Percentiles rank a stretch among this genome's conserved stretches.
These are phyloP conservation scores for Boletus smithii DNA, from an alignment of 1,284 basidiomycete species.

Conservation along the genomic window DNA sequence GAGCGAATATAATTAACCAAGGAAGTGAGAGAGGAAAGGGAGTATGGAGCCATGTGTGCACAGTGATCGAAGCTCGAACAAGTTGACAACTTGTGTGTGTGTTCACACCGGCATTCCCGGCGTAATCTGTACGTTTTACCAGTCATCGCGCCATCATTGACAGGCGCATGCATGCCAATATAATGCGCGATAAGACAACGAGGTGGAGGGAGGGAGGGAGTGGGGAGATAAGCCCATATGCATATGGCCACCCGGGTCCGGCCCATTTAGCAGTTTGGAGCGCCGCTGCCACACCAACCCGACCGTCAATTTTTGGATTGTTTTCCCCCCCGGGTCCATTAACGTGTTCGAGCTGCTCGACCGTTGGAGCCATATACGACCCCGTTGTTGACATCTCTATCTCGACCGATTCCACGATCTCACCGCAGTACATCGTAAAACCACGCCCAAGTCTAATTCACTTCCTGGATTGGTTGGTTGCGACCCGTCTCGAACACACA, in stretches of 20 bases:
- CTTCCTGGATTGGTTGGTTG: background rate
- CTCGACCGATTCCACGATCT: background rate
- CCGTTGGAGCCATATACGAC: background rate
- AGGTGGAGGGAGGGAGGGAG: background rate
- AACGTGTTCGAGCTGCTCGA: background rate
- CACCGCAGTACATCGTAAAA: too few species aligned
- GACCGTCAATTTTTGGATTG: background rate
- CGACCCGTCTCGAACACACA: too few species aligned
- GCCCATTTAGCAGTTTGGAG: too few species aligned
- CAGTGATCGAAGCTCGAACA: slow-evolving; percentile 5
- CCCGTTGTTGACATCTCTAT: background rate
- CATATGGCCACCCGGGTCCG: slow-evolving; percentile 1
- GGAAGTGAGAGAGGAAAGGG: background rate
- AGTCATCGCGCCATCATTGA: background rate
- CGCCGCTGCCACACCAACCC: background rate
- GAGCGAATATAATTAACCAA: slow-evolving; percentile 16
- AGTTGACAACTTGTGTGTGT: slow-evolving; percentile 7
- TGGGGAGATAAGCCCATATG: slow-evolving; percentile 8
- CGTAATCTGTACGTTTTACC: background rate
- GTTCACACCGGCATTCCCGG: background rate
- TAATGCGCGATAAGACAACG: slow-evolving; percentile 2
- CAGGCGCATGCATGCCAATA: background rate
- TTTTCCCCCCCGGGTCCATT: background rate
- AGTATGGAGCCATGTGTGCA: slow-evolving; percentile 10
- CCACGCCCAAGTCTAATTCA: slow-evolving; percentile 20